A percentile compares a stretch with the other conserved stretches of the same genome.
Conservation (phyloP, 164 flowering plant species). For the Stephania japonica region DNA sequence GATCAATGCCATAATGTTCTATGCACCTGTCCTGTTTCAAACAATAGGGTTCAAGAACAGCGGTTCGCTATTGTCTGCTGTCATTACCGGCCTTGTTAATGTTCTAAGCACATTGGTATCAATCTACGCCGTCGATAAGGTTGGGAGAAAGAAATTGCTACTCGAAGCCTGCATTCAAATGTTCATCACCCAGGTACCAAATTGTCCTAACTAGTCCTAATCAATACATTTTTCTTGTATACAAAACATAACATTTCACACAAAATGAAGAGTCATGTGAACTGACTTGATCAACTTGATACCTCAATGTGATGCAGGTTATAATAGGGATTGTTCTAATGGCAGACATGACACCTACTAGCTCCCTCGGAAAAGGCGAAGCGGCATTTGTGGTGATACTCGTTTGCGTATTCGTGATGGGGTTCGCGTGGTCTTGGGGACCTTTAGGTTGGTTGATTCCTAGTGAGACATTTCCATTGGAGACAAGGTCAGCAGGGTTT, state of each 20-base stretch:
- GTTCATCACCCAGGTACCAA: slow-evolving; percentile 23
- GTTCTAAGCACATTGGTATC: slow-evolving; percentile 24
- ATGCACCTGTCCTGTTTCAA: slow-evolving; percentile 31
- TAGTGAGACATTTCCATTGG: slow-evolving; percentile 53
- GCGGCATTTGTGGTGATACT: slow-evolving; percentile 36
- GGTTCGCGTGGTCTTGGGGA: slow-evolving; percentile 71
- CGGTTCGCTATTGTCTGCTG: slow-evolving; percentile 22
- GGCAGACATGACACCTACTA: slow-evolving; percentile 19
- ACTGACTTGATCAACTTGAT: not conserved
- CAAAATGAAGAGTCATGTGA: too few relatives aligned
- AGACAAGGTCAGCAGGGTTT: slow-evolving; percentile 54
- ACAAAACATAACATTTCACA: too few relatives aligned
- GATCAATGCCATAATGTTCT: slow-evolving; percentile 36
- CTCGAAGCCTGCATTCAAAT: slow-evolving; percentile 24
- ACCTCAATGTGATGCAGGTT: slow-evolving; percentile 14
- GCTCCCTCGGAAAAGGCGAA: slow-evolving; percentile 14
- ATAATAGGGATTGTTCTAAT: slow-evolving; percentile 32
- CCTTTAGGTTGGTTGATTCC: slow-evolving; percentile 69
- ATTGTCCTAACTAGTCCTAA: too few relatives aligned
- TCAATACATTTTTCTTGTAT: too few relatives aligned
- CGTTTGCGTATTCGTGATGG: slow-evolving; percentile 39
- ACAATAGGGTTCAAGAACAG: slow-evolving; percentile 23
- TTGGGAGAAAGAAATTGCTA: slow-evolving; percentile 23
- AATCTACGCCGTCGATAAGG: slow-evolving; percentile 17
- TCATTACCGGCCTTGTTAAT: slow-evolving; percentile 25